A percentile compares a stretch with the other conserved stretches of the same genome.
phyloP scores from a whole-genome alignment of 768 basidiomycete genomes.

The Leccinum disarticulatum region DNA sequence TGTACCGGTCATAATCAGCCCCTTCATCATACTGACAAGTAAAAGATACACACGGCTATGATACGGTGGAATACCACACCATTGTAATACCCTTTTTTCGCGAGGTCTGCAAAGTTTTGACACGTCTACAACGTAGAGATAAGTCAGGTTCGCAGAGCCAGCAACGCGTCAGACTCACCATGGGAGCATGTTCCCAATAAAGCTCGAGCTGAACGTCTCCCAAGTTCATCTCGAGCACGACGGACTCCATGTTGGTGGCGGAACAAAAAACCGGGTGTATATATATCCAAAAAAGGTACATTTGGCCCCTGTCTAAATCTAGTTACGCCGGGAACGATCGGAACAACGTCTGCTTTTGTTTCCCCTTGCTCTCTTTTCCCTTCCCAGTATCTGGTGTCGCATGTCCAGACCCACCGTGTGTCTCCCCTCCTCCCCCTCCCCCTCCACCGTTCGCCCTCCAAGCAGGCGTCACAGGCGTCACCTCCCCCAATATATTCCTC shows the following conservation, averaged over 20 bases:
- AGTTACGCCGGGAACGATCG: slow-evolving; percentile 48
- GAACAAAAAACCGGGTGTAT: not conserved
- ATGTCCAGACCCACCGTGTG: not conserved
- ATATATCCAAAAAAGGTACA: not conserved
- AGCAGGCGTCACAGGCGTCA: slow-evolving; percentile 29
- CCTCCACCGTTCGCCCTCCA: slow-evolving; percentile 26
- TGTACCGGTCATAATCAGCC: too few species aligned
- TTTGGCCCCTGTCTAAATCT: not conserved
- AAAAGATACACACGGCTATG: not conserved
- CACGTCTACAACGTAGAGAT: not conserved
- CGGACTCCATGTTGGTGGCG: not conserved
- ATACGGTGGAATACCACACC: not conserved
- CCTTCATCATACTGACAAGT: too few species aligned
- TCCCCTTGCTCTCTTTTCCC: slow-evolving; percentile 77
- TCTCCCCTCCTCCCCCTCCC: not conserved
- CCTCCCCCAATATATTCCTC: slow-evolving; percentile 52
- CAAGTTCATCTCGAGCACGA: not conserved
- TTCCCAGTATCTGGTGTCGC: slow-evolving; percentile 33
- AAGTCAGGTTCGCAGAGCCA: not conserved
- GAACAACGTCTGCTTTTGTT: slow-evolving; percentile 84
- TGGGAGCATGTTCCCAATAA: not conserved
- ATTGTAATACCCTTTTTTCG: not conserved
- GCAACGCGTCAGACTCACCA: not conserved
- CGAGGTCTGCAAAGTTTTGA: not conserved
- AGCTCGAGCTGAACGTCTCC: not conserved